Evolutionary conservation across 495 filamentous ascomycete genomes (phyloP).

Genomic region (Penicillium flavigenum): DNA sequence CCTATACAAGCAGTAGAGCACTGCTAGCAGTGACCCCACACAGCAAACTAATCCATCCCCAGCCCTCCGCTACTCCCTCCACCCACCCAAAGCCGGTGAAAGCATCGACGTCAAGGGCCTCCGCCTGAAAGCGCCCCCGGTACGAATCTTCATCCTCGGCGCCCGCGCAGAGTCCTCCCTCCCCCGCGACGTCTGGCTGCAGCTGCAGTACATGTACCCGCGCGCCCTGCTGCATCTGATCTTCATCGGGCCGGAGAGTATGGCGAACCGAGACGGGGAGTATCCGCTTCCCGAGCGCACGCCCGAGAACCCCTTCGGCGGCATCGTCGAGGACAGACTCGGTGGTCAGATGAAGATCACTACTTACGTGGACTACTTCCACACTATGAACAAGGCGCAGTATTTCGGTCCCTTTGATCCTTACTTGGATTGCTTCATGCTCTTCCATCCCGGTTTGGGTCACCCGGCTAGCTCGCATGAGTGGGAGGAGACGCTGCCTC

Average conservation of each 20-base stretch:
- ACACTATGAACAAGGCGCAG: slow-evolving; percentile 86
- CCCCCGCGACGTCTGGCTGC: slow-evolving; percentile 89
- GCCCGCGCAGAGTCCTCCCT: slow-evolving; percentile 95
- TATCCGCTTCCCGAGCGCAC: slow-evolving; percentile 86
- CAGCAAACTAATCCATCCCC: slow-evolving; percentile 1
- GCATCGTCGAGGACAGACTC: slow-evolving; percentile 84
- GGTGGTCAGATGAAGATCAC: slow-evolving; percentile 86
- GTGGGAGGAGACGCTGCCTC: slow-evolving; percentile 86
- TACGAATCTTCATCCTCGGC: slow-evolving; percentile 91
- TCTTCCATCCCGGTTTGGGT: slow-evolving; percentile 94
- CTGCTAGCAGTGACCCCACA: background rate
- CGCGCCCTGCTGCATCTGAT: slow-evolving; percentile 70
- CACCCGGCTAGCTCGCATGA: slow-evolving; percentile 91
- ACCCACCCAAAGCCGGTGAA: slow-evolving; percentile 78
- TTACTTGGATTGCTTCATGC: slow-evolving; percentile 93
- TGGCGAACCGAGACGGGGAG: slow-evolving; percentile 84
- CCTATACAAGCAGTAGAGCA: background rate
- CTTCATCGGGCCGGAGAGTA: slow-evolving; percentile 94
- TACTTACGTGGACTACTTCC: slow-evolving; percentile 97
- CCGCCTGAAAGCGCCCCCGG: slow-evolving; percentile 76
- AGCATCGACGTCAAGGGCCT: slow-evolving; percentile 74
- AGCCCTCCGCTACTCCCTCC: slow-evolving; percentile 92
- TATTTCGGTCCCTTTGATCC: slow-evolving; percentile 93
- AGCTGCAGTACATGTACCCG: slow-evolving; percentile 88
- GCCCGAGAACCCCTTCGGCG: slow-evolving; percentile 84